phyloP scores from a whole-genome alignment of 1,284 basidiomycete genomes.

The Leccinum pachyderme region DNA sequence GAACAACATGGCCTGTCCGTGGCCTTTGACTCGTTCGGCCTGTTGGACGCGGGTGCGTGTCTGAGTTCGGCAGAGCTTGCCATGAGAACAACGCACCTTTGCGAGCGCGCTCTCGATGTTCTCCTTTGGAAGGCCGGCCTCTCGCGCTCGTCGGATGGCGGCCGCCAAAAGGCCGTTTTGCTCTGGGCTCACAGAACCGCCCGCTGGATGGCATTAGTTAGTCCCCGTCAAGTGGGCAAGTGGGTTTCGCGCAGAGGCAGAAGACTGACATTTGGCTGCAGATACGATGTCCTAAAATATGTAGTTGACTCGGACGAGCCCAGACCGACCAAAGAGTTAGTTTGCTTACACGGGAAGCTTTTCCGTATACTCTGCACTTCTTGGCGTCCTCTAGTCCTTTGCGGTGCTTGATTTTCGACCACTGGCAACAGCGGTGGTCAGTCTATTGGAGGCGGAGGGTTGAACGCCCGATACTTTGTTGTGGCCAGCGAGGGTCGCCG shows the following conservation, averaged over 20 bases:
- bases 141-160: conserved; percentile 60
- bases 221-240: neutral
- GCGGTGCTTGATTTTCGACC: conserved; percentile 86
- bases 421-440: conserved; percentile 41
- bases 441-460: neutral
- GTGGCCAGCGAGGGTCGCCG: conserved; percentile 51
- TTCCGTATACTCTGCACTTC: conserved; percentile 60
- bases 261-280: conserved; percentile 59
- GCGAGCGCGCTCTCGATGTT: conserved; percentile 73
- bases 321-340: neutral
- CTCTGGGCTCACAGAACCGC: conserved; percentile 64
- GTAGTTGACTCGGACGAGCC: neutral
- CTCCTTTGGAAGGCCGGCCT: conserved; percentile 71
- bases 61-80: neutral
- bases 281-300: conserved; percentile 62
- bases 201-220: conserved; percentile 39
- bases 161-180: conserved; percentile 62
- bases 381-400: conserved; percentile 74
- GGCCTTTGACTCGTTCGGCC: conserved; percentile 53
- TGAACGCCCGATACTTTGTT: conserved; percentile 50
- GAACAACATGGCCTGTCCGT: conserved; percentile 56
- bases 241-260: neutral
- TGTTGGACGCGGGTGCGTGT: conserved; percentile 22
- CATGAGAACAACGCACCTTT: conserved; percentile 42
- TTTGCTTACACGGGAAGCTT: conserved; percentile 54